These are phyloP conservation scores for Cladophialophora immunda DNA, from an alignment of 2,329 filamentous ascomycete species.

Conservation along the genomic window DNA sequence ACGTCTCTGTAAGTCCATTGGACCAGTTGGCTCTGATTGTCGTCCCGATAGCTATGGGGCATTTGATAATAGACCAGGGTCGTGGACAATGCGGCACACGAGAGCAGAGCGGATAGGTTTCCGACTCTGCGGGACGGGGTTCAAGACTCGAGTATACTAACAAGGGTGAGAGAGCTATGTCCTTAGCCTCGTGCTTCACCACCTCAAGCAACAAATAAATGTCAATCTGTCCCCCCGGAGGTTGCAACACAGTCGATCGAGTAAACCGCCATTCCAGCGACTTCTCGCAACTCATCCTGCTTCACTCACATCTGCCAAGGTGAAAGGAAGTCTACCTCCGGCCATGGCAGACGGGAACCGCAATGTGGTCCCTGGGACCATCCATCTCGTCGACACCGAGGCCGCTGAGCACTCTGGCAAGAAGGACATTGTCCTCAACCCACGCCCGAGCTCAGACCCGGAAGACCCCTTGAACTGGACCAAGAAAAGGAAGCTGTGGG, in stretches of 20 bases:
- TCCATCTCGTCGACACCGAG: constrained; percentile 35
- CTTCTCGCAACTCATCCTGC: not conserved
- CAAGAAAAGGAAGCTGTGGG: constrained; percentile 44
- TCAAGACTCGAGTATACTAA: not conserved
- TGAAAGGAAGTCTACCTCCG: not conserved
- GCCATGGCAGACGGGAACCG: constrained; percentile 6
- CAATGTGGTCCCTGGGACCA: constrained; percentile 26
- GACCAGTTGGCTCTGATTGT: not conserved
- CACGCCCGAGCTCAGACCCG: constrained; percentile 48
- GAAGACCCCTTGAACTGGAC: constrained; percentile 52
- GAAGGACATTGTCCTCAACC: constrained; percentile 44
- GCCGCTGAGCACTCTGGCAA: not conserved
- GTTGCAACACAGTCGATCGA: not conserved
- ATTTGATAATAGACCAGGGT: constrained; percentile 1
- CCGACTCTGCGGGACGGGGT: not conserved
- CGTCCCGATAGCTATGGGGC: not conserved
- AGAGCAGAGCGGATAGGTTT: not conserved
- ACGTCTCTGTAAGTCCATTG: not conserved
- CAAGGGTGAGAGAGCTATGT: not conserved
- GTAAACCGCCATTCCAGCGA: not conserved
- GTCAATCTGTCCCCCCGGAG: not conserved
- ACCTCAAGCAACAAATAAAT: not conserved
- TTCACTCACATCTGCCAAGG: not conserved
- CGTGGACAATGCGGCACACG: not conserved
- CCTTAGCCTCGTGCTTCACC: not conserved